phyloP scores from a whole-genome alignment of 2,329 filamentous ascomycete genomes.

The Phyllosticta ampelicida region DNA sequence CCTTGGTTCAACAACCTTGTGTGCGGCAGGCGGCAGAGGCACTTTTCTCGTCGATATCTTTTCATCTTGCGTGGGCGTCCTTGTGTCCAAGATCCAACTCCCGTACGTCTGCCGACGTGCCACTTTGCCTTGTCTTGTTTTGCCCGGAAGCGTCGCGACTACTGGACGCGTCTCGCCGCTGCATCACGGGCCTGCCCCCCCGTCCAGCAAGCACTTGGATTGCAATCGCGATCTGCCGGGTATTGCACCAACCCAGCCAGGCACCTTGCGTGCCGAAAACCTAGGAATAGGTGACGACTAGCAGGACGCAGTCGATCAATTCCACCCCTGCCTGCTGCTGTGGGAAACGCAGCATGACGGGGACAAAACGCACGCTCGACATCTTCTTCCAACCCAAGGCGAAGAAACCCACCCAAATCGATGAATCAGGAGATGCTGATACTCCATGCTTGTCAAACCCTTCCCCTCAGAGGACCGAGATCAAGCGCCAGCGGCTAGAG shows the following conservation, averaged over 20 bases:
- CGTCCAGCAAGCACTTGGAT: neutral
- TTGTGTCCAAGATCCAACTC: neutral
- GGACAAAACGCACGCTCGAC: slow-evolving; percentile 54
- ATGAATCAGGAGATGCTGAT: neutral
- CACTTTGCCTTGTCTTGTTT: neutral
- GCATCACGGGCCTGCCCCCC: neutral
- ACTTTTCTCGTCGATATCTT: neutral
- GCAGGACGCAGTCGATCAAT: neutral
- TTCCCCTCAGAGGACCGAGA: neutral
- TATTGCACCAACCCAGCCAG: no score
- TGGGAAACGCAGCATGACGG: slow-evolving; percentile 6
- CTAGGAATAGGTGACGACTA: no score
- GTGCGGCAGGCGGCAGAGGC: neutral
- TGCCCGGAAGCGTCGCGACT: neutral
- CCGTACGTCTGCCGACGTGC: neutral
- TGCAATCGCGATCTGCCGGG: neutral
- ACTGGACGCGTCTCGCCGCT: neutral
- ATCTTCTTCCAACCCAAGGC: slow-evolving; percentile 52
- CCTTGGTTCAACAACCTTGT: neutral
- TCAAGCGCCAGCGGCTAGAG: slow-evolving; percentile 12
- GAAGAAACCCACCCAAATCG: neutral
- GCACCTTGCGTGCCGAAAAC: no score
- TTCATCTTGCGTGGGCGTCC: neutral
- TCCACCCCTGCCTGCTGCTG: neutral
- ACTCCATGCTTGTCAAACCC: neutral